Evolutionary conservation across 2,329 filamentous ascomycete species (phyloP), one percentile per base, ranked within the genome.

Genomic region (Lasiodiplodia citricola): DNA sequence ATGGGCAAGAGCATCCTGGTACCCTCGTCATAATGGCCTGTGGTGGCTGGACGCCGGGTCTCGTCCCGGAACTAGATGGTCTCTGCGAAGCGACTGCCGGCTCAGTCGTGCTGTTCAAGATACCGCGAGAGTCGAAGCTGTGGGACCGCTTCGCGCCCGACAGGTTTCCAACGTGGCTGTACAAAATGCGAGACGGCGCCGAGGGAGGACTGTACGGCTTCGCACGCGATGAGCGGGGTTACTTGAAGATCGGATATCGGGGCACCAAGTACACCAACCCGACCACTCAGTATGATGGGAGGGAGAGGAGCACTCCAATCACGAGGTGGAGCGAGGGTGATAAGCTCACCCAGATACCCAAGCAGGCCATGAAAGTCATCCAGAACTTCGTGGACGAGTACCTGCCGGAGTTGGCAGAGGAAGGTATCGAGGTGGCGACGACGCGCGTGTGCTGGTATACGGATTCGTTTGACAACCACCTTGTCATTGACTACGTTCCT

Each of bases 201-300:
- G 55, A 58, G 18, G 83, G 81, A 0, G 83, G 82, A 1, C 74
- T 86, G 0, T 85, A 86, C 70, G 84, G 84, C 16, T 85, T 87
- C 55, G 80, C 85, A 0, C 72, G 25, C 71, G 51, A 28, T 11
- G 51, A 28, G 23, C 21, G 51, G 2, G 51, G 51, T 10, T 54
- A 54, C 51, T 16, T 86, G 66, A 86, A 86, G 72, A 79, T 85
- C 69, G 85, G 82, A 3, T 88, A 83, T 69, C 80, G 85, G 1
- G 83, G 83, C 1, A 84, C 79, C 0, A 87, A 87, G 73, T 72
- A 71, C 31, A 72, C 83, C 2, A 85, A 86, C 69, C 82, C 82
- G 0, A 69, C 77, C 31, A 31, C 65, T 0, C 80, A 82, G 35
- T n/a, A 68, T 0, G 80, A 83, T 62, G 80, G 81, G 2, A 70